phyloP scores from a whole-genome alignment of 805 yeast genomes.

The Myxozyma monticola region DNA sequence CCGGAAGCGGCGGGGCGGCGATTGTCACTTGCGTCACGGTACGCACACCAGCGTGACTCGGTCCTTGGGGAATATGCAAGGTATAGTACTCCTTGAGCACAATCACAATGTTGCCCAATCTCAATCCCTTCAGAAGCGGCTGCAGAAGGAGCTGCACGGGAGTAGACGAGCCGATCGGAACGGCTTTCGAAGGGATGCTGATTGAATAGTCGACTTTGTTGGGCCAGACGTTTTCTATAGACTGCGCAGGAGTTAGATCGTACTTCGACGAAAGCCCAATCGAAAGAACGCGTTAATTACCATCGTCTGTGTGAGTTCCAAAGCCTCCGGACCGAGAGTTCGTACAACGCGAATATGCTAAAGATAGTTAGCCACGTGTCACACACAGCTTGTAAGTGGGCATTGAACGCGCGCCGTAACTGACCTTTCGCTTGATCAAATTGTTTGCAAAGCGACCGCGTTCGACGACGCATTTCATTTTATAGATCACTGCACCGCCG shows the following conservation, averaged over 20 bases:
- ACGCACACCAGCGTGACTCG: conserved; percentile 64
- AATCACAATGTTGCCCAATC: conserved; percentile 70
- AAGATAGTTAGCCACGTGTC: too few species aligned
- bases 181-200: conserved; percentile 81
- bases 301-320: conserved; percentile 86
- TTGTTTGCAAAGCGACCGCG: conserved; percentile 73
- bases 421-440: conserved; percentile 56
- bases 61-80: conserved; percentile 36
- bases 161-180: conserved; percentile 81
- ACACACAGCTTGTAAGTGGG: not conserved
- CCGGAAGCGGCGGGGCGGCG: conserved; percentile 43
- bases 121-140: conserved; percentile 79
- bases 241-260: conserved; percentile 34
- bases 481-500: conserved; percentile 70
- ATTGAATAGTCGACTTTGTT: conserved; percentile 85
- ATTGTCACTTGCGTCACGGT: conserved; percentile 53
- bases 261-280: not conserved
- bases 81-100: conserved; percentile 67
- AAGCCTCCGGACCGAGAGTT: conserved; percentile 82
- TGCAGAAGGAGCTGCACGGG: conserved; percentile 70
- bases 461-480: conserved; percentile 76
- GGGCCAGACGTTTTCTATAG: conserved; percentile 96
- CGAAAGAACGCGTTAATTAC: not conserved
- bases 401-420: not conserved
- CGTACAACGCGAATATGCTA: conserved; percentile 73